These are phyloP conservation scores for Entomophthora muscae DNA, from an alignment of 371 early-diverging fungal genomes.

Conservation along the genomic window DNA sequence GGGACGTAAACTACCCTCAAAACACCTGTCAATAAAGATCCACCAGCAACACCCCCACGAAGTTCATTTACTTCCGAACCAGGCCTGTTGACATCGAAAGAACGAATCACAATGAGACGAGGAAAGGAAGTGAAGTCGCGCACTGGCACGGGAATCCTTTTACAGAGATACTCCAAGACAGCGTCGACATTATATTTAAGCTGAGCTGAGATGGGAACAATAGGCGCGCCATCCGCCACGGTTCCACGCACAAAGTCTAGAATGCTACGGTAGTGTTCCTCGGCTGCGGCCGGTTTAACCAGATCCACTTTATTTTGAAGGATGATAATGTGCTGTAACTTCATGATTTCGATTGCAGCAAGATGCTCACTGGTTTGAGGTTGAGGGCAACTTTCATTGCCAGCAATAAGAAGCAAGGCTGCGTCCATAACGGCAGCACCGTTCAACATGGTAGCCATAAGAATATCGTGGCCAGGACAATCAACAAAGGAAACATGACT, in stretches of 20 bases:
- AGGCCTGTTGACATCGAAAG: constrained; percentile 99
- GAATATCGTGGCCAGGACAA: constrained; percentile 99
- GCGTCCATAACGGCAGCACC: constrained; percentile 99
- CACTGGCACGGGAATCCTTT: constrained; percentile 92
- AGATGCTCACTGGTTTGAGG: constrained; percentile 99
- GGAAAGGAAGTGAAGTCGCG: constrained; percentile 90
- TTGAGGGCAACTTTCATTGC: constrained; percentile 99
- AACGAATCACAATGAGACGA: constrained; percentile 96
- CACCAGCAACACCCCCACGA: constrained; percentile 99
- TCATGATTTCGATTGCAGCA: constrained; percentile 99
- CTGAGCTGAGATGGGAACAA: constrained; percentile 99
- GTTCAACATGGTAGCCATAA: constrained; percentile 99
- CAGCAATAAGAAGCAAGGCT: constrained; percentile 97
- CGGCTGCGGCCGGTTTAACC: constrained; percentile 88
- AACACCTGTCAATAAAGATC: constrained; percentile 93
- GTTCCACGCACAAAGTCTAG: constrained; percentile 91
- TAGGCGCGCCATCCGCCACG: constrained; percentile 91
- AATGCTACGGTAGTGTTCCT: constrained; percentile 92
- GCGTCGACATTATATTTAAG: constrained; percentile 99
- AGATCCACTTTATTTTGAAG: constrained; percentile 99
- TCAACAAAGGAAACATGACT: constrained; percentile 99
- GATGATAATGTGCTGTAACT: constrained; percentile 94
- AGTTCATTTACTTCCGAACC: constrained; percentile 92
- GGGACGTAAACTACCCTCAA: constrained; percentile 31
- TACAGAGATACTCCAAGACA: constrained; percentile 98